These are phyloP conservation scores for Candida incommunis DNA, from an alignment of 805 yeast species.

Conservation along the genomic window DNA sequence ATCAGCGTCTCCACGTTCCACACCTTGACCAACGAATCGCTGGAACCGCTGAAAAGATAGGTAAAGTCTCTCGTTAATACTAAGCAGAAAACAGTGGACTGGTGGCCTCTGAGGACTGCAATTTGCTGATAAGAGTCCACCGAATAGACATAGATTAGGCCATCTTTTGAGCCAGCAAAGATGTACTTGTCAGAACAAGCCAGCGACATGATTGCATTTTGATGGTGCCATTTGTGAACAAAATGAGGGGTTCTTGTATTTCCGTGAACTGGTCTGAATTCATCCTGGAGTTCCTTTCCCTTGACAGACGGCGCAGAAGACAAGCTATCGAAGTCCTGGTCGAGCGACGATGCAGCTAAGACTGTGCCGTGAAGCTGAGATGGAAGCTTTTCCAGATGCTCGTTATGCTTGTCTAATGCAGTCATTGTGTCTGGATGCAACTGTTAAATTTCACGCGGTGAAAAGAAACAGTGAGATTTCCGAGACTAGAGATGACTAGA, in stretches of 20 bases:
- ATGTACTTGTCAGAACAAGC: slow-evolving; percentile 23
- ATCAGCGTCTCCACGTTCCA: slow-evolving; percentile 46
- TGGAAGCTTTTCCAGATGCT: no score
- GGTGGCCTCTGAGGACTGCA: slow-evolving; percentile 43
- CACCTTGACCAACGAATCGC: slow-evolving; percentile 77
- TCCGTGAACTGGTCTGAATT: neutral
- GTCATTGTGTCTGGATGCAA: no score
- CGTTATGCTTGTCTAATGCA: no score
- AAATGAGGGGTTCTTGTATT: neutral
- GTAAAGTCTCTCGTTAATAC: slow-evolving; percentile 29
- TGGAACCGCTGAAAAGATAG: slow-evolving; percentile 68
- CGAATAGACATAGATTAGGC: slow-evolving; percentile 60
- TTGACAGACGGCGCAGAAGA: neutral
- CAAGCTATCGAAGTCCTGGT: neutral
- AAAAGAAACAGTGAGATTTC: no score
- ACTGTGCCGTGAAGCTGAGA: no score
- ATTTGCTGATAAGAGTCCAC: slow-evolving; percentile 46
- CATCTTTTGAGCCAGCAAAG: slow-evolving; percentile 86
- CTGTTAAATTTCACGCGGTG: no score
- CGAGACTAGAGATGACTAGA: no score
- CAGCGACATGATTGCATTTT: slow-evolving; percentile 51
- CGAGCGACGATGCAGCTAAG: neutral
- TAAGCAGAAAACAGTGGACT: slow-evolving; percentile 63
- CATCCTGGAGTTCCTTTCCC: no score
- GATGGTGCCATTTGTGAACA: slow-evolving; percentile 1